Conservation (phyloP, 192 early-diverging fungal species). For the Entomortierella chlamydospora region DNA sequence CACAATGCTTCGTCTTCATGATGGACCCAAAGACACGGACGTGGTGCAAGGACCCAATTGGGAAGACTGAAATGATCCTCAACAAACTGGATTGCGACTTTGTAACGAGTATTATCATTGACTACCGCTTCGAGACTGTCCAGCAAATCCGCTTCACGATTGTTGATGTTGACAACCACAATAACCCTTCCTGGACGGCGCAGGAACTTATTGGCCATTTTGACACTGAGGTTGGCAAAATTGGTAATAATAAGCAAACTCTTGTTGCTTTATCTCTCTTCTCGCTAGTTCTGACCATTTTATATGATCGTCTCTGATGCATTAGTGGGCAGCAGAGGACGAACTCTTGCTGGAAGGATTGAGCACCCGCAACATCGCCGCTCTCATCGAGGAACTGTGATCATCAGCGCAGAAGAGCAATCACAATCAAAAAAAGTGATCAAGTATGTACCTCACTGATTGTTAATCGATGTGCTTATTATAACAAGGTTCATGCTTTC, state of each 20-base stretch:
- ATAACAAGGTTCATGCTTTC: too few relatives aligned
- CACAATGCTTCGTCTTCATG: constrained; percentile 51
- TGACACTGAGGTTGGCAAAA: constrained; percentile 57
- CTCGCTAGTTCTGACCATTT: background rate
- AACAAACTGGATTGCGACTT: constrained; percentile 67
- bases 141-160: constrained; percentile 52
- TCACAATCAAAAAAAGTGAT: constrained; percentile 52
- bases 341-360: constrained; percentile 40
- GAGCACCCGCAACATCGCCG: constrained; percentile 44
- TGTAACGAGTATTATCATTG: constrained; percentile 56
- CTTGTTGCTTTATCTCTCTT: background rate
- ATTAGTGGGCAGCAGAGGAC: constrained; percentile 50
- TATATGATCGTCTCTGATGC: background rate
- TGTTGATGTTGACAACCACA: constrained; percentile 55
- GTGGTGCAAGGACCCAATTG: constrained; percentile 39
- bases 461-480: too few relatives aligned
- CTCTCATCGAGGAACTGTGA: constrained; percentile 56
- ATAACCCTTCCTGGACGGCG: constrained; percentile 47
- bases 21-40: constrained; percentile 47
- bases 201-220: constrained; percentile 58
- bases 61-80: constrained; percentile 60
- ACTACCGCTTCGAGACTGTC: constrained; percentile 65
- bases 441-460: constrained; percentile 18
- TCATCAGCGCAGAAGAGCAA: constrained; percentile 62
- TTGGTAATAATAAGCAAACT: constrained; percentile 29